Percentiles rank a stretch among this genome's conserved stretches.
Evolutionary conservation across 106 monocot species (phyloP).

Genomic region (Gastrodia elata): DNA sequence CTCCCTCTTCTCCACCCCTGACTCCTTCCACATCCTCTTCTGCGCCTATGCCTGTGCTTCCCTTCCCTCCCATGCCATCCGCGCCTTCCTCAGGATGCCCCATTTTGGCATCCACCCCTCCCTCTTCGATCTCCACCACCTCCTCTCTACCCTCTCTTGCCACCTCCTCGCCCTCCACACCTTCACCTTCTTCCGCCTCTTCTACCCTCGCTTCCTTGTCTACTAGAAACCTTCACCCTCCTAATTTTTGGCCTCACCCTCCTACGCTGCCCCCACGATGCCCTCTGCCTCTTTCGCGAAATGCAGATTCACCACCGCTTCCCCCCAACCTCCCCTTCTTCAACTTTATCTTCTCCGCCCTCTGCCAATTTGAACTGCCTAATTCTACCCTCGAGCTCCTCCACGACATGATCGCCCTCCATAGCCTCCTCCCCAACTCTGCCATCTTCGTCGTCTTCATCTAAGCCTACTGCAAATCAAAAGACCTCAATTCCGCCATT

Average conservation of each 20-base stretch:
- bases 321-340: constrained; percentile 34
- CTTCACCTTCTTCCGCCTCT: too few relatives aligned
- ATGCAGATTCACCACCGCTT: constrained; percentile 28
- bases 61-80: constrained; percentile 51
- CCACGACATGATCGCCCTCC: constrained; percentile 34
- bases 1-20: not conserved
- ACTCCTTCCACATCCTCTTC: constrained; percentile 56
- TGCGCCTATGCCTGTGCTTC: constrained; percentile 47
- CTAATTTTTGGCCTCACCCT: constrained; percentile 52
- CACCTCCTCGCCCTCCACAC: too few relatives aligned
- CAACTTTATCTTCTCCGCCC: constrained; percentile 42
- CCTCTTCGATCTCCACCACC: constrained; percentile 40
- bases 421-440: constrained; percentile 40
- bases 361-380: constrained; percentile 42
- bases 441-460: constrained; percentile 48
- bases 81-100: constrained; percentile 51
- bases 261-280: constrained; percentile 14
- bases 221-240: constrained; percentile 39
- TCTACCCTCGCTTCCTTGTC: constrained; percentile 31
- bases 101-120: constrained; percentile 46
- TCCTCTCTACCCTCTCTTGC: constrained; percentile 54
- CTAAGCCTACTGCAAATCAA: constrained; percentile 41
- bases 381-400: constrained; percentile 26
- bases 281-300: constrained; percentile 61
- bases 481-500: constrained; percentile 36